Evolutionary conservation across 352 stramenopile species (phyloP), one percentile per base, ranked within the genome.

Genomic region (Saprolegnia diclina): DNA sequence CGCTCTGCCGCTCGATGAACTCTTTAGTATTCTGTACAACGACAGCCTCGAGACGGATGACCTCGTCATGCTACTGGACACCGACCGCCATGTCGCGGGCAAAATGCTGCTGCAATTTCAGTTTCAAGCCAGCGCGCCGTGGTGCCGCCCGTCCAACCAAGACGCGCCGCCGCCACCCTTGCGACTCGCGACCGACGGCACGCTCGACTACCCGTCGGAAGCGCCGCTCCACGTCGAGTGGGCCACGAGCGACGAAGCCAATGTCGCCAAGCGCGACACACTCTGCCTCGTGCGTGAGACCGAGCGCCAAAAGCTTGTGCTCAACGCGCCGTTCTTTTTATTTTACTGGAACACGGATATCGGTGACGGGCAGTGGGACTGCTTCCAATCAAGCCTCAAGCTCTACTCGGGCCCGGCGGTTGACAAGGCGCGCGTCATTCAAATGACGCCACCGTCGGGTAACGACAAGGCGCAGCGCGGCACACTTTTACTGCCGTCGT

Each of bases 281-380:
- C 40, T 87, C 1, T 78, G 65, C 42, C 46, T 87, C 2, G 75
- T 83, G 38, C 70, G 77, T n/a, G 78, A 87, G 55, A 74, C 65
- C 7, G 73, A 77, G 26, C 64, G 73, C 26, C 76, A 74, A 55
- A 85, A 82, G 24, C 67, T 48, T n/a, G 22, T 63, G 14, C n/a
- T 80, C 19, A 73, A 68, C 1, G 78, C 77, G 66, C 73, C 74
- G 9, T 83, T 80, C 59, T 85, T 83, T 42, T 44, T 79, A 9
- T 26, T 83, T 4, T 29, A 83, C 1, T 87, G 79, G 79, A 78
- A 64, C 19, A 26, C 72, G 5, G 18, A 71, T 0, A 59, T 71
- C 18, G 35, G 46, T n/a, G 42, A 56, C 1, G 56, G 42, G 11
- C 18, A n/a, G 11, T 63, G 55, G 55, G 55, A 63, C 55, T 29